Conservation (phyloP, 225 moss, liverwort and hornwort genomes). For the Pseudisothecium myosuroides region DNA sequence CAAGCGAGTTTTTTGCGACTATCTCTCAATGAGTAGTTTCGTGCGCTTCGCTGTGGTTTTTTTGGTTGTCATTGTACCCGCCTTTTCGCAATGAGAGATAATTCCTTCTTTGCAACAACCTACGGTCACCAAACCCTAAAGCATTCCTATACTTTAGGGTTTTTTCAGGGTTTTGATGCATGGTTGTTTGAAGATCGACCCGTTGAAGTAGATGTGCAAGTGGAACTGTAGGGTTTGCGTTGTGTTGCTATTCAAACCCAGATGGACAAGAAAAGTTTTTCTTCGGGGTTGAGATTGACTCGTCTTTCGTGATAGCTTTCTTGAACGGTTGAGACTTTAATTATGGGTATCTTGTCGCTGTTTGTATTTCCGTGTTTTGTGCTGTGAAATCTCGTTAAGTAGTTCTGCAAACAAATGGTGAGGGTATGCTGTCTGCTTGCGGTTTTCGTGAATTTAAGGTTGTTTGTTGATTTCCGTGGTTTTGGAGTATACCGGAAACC, state of each 20-base stretch:
- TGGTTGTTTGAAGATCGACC: not conserved
- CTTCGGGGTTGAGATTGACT: not conserved
- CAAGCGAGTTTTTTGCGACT: not conserved
- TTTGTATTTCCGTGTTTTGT: not conserved
- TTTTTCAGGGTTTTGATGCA: not conserved
- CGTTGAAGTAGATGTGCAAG: not conserved
- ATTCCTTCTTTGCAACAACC: not conserved
- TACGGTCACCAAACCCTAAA: not conserved
- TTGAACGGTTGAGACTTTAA: not conserved
- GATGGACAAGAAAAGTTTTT: not conserved
- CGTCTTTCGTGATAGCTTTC: not conserved
- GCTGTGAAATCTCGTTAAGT: not conserved
- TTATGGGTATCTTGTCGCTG: not conserved
- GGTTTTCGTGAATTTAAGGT: not conserved
- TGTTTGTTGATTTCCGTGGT: not conserved
- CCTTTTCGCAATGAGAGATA: not conserved
- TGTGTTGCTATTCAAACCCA: not conserved
- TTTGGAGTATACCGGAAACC: no score
- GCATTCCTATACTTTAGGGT: not conserved
- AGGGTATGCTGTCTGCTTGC: no score
- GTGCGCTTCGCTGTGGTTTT: not conserved
- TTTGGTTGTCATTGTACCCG: not conserved
- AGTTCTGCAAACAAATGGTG: not conserved
- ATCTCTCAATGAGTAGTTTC: not conserved
- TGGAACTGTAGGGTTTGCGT: not conserved